Conservation (phyloP, 768 basidiomycete genomes). For the Mycena pura region DNA sequence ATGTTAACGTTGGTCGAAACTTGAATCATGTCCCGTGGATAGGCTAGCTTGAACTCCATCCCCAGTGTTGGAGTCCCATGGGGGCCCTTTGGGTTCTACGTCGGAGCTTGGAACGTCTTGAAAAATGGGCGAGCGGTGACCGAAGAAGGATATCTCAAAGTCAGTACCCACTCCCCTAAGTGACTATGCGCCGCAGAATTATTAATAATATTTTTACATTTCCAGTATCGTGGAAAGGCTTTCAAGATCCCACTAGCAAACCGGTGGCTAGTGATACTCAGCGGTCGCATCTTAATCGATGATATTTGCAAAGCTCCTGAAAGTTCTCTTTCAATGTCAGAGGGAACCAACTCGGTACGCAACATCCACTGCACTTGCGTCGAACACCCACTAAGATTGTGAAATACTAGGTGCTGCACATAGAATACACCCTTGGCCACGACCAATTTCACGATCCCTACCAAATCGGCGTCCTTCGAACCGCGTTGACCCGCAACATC, state of each 20-base stretch:
- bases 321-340: too few species aligned
- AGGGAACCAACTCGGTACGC: too few species aligned
- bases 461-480: conserved; percentile 40
- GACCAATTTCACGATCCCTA: conserved; percentile 37
- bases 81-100: conserved; percentile 16
- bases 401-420: conserved; percentile 42
- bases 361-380: too few species aligned
- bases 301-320: background rate
- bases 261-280: conserved; percentile 50
- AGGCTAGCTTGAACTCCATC: conserved; percentile 4
- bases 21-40: too few species aligned
- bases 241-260: conserved; percentile 19
- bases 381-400: background rate
- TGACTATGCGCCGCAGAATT: too few species aligned
- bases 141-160: conserved; percentile 17
- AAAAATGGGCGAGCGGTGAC: conserved; percentile 13
- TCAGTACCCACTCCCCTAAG: background rate
- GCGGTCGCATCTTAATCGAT: conserved; percentile 5
- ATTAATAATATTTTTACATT: too few species aligned
- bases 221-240: conserved; percentile 14
- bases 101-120: conserved; percentile 14
- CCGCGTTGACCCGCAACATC: conserved; percentile 46
- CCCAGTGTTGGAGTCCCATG: conserved; percentile 18
- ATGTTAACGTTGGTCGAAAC: too few species aligned
- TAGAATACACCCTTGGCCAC: conserved; percentile 45